Evolutionary conservation across 2,329 filamentous ascomycete genomes (phyloP), one percentile per base, ranked within the genome.

Genomic region (Penicillium sp.): DNA sequence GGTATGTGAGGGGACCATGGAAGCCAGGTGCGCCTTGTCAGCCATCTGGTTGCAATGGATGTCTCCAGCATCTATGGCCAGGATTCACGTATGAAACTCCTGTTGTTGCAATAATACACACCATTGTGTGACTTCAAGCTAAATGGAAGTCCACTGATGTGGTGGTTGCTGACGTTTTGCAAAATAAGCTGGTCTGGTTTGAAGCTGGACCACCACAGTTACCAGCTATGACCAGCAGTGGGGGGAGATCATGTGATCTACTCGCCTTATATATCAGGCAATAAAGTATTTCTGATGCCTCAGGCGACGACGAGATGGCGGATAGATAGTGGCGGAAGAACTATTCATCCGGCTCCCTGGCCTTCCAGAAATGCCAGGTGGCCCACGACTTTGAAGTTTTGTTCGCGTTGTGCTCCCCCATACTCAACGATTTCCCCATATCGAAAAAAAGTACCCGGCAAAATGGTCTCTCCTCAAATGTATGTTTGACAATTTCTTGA

Each of bases 381-480:
- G 59, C 61, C 59, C 53, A 52, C 52, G 50, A 39, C 53, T 20
- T 52, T 56, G 38, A 42, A 54, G 34, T 53, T 56, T 57, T 40
- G 47, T 26, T 44, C 42, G 50, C 54, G 55, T 45, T 49, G 55
- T 45, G 55, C 50, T 53, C 49, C 49, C 39, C 49, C 50, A 50
- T 50, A 57, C 54, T 53, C 50, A 53, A 31, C 51, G 43, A 51
- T 56, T 59, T 53, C 46, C 40, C 58, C 44, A 53, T 55, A 37
- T 55, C 42, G 50, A 61, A 62, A 46, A 46, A 61, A 26, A 61
- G 58, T 53, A 60, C 53, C 61, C 61, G 67, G 67, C 74, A 85
- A 76, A 74, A 88, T 87, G 85, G 84, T 88, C 67, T 85, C 79
- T 69, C 81, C 85, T 67, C 85, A 88, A 75, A 79, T 88, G 85